Conservation (phyloP, 257 asterid genomes). For the Ligustrum vulgare region DNA sequence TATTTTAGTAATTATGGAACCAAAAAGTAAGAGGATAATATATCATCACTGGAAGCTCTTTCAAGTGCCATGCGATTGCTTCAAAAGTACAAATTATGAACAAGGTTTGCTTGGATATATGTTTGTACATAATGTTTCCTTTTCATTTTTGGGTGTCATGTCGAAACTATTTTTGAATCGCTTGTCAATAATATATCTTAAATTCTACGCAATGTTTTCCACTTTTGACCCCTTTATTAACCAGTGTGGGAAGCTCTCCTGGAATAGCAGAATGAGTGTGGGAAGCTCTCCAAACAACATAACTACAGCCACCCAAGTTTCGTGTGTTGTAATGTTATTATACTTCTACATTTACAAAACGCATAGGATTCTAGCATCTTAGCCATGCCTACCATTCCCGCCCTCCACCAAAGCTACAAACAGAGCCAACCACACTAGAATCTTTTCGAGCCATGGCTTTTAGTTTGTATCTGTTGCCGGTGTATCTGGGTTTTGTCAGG, state of each 20-base stretch:
- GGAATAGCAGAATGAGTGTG: constrained; percentile 75
- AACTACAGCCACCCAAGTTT: constrained; percentile 40
- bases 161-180: neutral
- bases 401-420: constrained; percentile 78
- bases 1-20: constrained; percentile 40
- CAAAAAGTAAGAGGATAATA: constrained; percentile 33
- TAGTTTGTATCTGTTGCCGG: constrained; percentile 81
- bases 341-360: neutral
- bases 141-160: neutral
- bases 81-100: constrained; percentile 52
- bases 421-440: constrained; percentile 59
- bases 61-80: constrained; percentile 77
- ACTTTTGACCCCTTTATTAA: constrained; percentile 1
- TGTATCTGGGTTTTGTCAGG: constrained; percentile 94
- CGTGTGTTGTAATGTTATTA: neutral
- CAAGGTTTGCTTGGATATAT: neutral
- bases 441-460: constrained; percentile 78
- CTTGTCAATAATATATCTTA: neutral
- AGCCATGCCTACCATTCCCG: constrained; percentile 87
- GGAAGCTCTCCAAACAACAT: constrained; percentile 62
- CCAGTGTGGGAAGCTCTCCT: constrained; percentile 34
- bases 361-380: constrained; percentile 64
- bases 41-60: constrained; percentile 76
- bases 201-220: neutral
- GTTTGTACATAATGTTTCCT: neutral